phyloP scores from a whole-genome alignment of 352 stramenopile species.

The Globisporangium mamillatum region DNA sequence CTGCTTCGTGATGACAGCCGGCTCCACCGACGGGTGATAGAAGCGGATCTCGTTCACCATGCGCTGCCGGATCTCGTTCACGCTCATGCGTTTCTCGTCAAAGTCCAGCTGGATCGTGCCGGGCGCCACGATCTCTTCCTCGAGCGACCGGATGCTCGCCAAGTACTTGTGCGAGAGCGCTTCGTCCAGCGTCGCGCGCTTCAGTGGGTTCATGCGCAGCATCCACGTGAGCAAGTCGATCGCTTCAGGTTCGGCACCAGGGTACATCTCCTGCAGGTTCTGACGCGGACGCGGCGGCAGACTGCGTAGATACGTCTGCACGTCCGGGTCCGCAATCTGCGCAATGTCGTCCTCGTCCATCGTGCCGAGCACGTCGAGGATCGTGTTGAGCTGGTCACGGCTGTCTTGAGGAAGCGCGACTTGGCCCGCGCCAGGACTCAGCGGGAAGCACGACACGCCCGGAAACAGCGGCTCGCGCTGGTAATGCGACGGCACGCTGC shows the following conservation, averaged over 20 bases:
- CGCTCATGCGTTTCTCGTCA: conserved; percentile 83
- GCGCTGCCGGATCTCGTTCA: conserved; percentile 75
- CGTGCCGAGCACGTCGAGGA: conserved; percentile 83
- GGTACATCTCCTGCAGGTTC: conserved; percentile 83
- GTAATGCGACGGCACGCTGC: conserved; percentile 92
- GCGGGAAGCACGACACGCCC: conserved; percentile 88
- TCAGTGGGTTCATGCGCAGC: conserved; percentile 85
- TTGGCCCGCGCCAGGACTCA: conserved; percentile 74
- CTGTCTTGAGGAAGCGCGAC: conserved; percentile 80
- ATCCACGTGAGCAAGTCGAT: conserved; percentile 81
- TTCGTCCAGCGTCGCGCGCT: conserved; percentile 77
- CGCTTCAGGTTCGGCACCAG: conserved; percentile 72
- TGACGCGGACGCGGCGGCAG: conserved; percentile 63
- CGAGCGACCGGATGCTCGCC: conserved; percentile 78
- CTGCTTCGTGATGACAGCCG: conserved; percentile 14
- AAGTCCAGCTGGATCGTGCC: conserved; percentile 82
- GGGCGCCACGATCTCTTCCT: conserved; percentile 85
- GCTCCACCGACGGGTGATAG: conserved; percentile 53
- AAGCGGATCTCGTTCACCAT: conserved; percentile 79
- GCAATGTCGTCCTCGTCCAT: conserved; percentile 85
- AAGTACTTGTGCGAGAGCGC: conserved; percentile 83
- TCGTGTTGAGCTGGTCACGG: conserved; percentile 85
- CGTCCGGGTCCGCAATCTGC: conserved; percentile 80
- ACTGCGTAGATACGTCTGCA: conserved; percentile 80
- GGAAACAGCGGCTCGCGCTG: conserved; percentile 94